Evolutionary conservation across 805 yeast genomes (phyloP), one percentile per base, ranked within the genome.

Genomic region (Ogataea methylovora): DNA sequence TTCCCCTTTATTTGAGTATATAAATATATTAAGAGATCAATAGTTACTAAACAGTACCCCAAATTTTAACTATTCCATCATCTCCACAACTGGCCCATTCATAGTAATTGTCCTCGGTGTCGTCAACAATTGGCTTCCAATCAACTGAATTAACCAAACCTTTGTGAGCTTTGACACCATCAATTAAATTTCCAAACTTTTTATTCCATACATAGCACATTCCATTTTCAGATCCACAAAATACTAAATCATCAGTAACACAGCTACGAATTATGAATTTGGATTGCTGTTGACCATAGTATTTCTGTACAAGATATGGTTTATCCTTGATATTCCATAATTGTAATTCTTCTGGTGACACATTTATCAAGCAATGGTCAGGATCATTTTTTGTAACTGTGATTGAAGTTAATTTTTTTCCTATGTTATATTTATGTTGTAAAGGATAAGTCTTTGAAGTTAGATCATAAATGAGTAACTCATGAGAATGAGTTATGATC

Each of bases 191-290:
- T 5, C 92, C 87, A 18, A 77, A 77, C 31, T 69, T 67, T 15
- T 79, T 65, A 48, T 83, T 83, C 94, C 95, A 86, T 2, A 87
- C 63, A 51, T 78, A 85, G 4, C 84, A 67, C 34, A 70, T 64
- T 0, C 86, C 86, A 54, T 87, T 94, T 49, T 84, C 94, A 29
- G 88, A 76, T 1, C 96, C 95, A 43, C 86, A 75, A n/a, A 80
- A 60, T 0, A 85, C 71, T 33, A 84, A 61, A 41, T 78, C 76
- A 39, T 74, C 67, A 0, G 94, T 94, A 51, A 86, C 79, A 43
- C 85, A 71, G 1, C 94, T 78, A 32, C 94, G 65, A 15, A 88
- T 74, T 25, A 86, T 76, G 47, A 66, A 79, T 18, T 77, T 69
- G 20, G 73, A 71, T 52, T 84, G 94, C 36, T 70, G 69, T 49